These are phyloP conservation scores for Arthrobotrys sphaeroides DNA, from an alignment of 2,329 filamentous ascomycete genomes.

Conservation along the genomic window DNA sequence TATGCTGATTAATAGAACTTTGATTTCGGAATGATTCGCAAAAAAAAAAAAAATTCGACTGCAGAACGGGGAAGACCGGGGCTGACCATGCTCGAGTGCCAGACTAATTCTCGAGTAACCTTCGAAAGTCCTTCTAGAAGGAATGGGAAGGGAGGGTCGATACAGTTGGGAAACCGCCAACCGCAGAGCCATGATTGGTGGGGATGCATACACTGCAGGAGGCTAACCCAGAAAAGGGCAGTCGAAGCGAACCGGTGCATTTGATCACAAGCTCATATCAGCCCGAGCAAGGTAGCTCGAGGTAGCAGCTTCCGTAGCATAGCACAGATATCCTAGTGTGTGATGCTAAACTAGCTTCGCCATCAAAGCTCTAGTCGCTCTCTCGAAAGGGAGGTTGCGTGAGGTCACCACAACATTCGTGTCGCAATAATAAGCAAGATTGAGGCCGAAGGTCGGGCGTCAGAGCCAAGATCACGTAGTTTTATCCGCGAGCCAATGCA, in stretches of 20 bases:
- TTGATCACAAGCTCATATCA: constrained; percentile 34
- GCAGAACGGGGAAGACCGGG: constrained; percentile 3
- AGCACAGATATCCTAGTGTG: neutral
- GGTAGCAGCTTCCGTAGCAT: neutral
- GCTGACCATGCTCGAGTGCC: constrained; percentile 45
- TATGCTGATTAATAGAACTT: constrained; percentile 24
- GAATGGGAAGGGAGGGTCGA: constrained; percentile 17
- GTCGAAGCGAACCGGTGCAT: constrained; percentile 30
- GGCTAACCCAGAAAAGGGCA: constrained; percentile 34
- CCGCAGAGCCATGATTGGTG: constrained; percentile 35
- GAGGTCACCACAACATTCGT: neutral
- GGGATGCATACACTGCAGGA: constrained; percentile 1
- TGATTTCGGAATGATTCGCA: constrained; percentile 4
- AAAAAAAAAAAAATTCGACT: neutral
- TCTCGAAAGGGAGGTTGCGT: neutral
- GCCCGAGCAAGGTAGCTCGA: constrained; percentile 5
- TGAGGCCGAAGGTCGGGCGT: too few relatives aligned
- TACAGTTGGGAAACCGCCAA: constrained; percentile 17
- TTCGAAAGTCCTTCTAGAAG: constrained; percentile 50
- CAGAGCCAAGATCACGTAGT: too few relatives aligned
- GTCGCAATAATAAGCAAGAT: too few relatives aligned
- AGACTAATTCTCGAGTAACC: neutral
- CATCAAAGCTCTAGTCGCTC: constrained; percentile 5
- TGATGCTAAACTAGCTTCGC: constrained; percentile 11
- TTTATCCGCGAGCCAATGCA: too few relatives aligned